These are phyloP conservation scores for Nakaseomyces delphensis DNA, from an alignment of 1,139 yeast genomes.

Conservation along the genomic window DNA sequence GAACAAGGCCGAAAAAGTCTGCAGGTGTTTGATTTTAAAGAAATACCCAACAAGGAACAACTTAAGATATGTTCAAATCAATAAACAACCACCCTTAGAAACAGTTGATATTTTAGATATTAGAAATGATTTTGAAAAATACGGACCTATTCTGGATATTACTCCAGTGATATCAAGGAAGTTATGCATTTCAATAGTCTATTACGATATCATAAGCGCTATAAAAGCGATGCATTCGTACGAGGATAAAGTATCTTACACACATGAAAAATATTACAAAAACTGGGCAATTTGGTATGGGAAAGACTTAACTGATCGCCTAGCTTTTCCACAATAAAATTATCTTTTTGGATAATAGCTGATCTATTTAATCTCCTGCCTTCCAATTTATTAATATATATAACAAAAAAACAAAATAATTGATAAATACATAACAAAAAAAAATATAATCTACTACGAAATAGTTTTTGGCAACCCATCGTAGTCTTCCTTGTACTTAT, in stretches of 20 bases:
- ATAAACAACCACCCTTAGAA: constrained; percentile 26
- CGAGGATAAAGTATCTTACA: constrained; percentile 30
- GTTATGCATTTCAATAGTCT: constrained; percentile 55
- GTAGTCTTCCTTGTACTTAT: constrained; percentile 27
- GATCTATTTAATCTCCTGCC: no score
- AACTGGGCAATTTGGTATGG: constrained; percentile 64
- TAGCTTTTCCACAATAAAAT: constrained; percentile 14
- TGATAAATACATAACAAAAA: constrained; percentile 5
- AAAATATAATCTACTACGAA: constrained; percentile 1
- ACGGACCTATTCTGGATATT: constrained; percentile 57
- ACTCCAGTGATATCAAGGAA: constrained; percentile 60
- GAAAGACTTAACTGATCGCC: constrained; percentile 56
- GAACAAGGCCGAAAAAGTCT: constrained; percentile 8
- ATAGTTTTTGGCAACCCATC: neutral
- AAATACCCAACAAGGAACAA: constrained; percentile 17
- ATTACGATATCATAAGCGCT: constrained; percentile 53
- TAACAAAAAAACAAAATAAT: constrained; percentile 1
- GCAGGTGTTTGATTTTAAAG: constrained; percentile 38
- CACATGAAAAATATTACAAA: constrained; percentile 40
- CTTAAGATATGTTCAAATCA: constrained; percentile 20
- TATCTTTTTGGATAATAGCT: neutral
- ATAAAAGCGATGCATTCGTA: constrained; percentile 50
- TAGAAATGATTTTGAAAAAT: constrained; percentile 42
- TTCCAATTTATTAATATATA: no score
- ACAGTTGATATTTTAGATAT: constrained; percentile 37